Conservation (phyloP, 768 basidiomycete species). For the Candolleomyces aberdarensis region DNA sequence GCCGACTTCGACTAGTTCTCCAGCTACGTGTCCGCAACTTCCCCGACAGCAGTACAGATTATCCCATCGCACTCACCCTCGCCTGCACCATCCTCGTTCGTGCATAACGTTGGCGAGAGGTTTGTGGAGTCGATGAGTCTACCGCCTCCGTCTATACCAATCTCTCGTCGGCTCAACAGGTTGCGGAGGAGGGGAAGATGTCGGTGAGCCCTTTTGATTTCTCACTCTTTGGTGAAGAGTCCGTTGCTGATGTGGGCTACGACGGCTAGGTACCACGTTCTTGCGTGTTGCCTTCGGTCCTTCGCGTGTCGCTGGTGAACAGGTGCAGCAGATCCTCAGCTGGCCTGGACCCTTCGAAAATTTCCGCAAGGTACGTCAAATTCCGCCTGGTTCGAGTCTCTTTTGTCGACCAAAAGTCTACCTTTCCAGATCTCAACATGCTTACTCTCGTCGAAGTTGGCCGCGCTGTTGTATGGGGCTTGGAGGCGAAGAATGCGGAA, state of each 20-base stretch:
- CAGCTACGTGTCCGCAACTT: too few species aligned
- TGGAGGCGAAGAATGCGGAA: slow-evolving; percentile 82
- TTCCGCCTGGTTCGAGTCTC: not conserved
- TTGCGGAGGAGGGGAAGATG: slow-evolving; percentile 45
- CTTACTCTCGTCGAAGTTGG: slow-evolving; percentile 74
- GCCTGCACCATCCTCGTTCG: too few species aligned
- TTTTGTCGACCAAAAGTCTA: not conserved
- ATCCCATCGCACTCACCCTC: too few species aligned
- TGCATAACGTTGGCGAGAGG: too few species aligned
- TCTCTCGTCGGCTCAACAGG: too few species aligned
- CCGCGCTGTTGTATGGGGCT: slow-evolving; percentile 76
- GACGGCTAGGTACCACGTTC: slow-evolving; percentile 71
- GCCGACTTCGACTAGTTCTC: too few species aligned
- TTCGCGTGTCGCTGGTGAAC: slow-evolving; percentile 71
- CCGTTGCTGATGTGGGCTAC: not conserved
- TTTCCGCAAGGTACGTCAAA: slow-evolving; percentile 65
- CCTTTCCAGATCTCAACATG: slow-evolving; percentile 67
- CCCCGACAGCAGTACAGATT: too few species aligned
- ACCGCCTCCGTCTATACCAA: too few species aligned
- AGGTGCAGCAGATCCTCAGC: slow-evolving; percentile 78
- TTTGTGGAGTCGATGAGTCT: too few species aligned
- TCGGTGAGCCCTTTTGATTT: slow-evolving; percentile 71
- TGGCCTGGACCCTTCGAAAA: slow-evolving; percentile 91
- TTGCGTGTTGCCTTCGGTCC: too few species aligned
- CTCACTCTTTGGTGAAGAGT: slow-evolving; percentile 70